A percentile compares a stretch with the other conserved stretches of the same genome.
phyloP scores from a whole-genome alignment of 306 rosid genomes.

The Malus fusca region DNA sequence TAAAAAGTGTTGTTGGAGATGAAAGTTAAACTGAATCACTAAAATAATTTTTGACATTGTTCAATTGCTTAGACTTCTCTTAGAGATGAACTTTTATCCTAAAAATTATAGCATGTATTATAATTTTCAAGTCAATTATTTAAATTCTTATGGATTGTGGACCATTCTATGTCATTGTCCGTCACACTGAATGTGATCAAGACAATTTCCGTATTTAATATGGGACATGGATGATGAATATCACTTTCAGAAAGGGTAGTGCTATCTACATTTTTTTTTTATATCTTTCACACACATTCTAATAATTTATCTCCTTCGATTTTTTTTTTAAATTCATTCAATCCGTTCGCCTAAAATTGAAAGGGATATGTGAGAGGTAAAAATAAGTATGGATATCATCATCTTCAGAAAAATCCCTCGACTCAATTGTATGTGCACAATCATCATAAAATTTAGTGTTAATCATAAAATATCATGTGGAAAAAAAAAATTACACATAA shows the following conservation, averaged over 20 bases:
- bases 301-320: no score
- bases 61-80: no score
- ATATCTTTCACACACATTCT: no score
- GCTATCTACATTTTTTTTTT: no score
- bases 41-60: no score
- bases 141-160: neutral
- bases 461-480: neutral
- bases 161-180: neutral
- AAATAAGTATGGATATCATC: neutral
- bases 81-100: no score
- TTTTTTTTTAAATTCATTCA: no score
- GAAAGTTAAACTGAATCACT: no score
- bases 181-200: neutral
- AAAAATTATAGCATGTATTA: neutral
- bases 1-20: no score
- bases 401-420: neutral
- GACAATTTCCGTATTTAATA: neutral
- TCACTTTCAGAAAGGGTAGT: neutral
- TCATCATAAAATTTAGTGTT: neutral
- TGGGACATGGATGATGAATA: neutral
- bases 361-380: no score
- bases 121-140: neutral
- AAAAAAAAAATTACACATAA: neutral
- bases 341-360: no score
- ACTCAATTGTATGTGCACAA: no score